A percentile compares a stretch with the other conserved stretches of the same genome.
phyloP scores from a whole-genome alignment of 2,329 filamentous ascomycete genomes.

The Alternaria alternata region DNA sequence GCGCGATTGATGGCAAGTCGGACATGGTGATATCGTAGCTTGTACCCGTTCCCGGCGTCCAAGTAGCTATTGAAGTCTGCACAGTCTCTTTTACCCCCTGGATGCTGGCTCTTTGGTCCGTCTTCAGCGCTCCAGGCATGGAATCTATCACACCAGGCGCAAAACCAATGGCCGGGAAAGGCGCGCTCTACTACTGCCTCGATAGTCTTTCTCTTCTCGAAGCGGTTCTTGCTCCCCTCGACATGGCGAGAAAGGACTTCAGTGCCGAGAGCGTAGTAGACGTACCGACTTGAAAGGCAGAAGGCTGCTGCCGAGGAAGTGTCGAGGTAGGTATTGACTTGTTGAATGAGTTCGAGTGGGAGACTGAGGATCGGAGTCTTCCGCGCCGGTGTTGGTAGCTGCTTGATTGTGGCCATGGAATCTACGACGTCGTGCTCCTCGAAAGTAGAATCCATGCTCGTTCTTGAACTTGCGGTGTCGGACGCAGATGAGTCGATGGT shows the following conservation, averaged over 20 bases:
- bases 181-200: slow-evolving; percentile 43
- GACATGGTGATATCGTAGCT: slow-evolving; percentile 40
- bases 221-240: slow-evolving; percentile 17
- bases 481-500: slow-evolving; percentile 14
- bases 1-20: slow-evolving; percentile 35
- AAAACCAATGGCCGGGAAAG: slow-evolving; percentile 45
- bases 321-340: slow-evolving; percentile 38
- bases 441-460: slow-evolving; percentile 23
- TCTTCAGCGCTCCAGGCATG: slow-evolving; percentile 28
- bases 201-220: slow-evolving; percentile 34
- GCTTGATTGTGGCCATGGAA: slow-evolving; percentile 17
- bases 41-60: slow-evolving; percentile 24
- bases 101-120: slow-evolving; percentile 14
- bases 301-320: slow-evolving; percentile 34
- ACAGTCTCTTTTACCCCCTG: slow-evolving; percentile 25
- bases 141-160: slow-evolving; percentile 47
- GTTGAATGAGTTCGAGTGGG: slow-evolving; percentile 43
- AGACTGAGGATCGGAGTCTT: slow-evolving; percentile 32
- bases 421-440: slow-evolving; percentile 9
- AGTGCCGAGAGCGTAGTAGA: slow-evolving; percentile 42
- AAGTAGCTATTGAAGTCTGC: slow-evolving; percentile 40
- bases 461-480: slow-evolving; percentile 17
- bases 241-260: slow-evolving; percentile 29
- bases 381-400: slow-evolving; percentile 5
- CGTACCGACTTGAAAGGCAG: slow-evolving; percentile 35